Conservation (phyloP, 2,329 filamentous ascomycete species). For the Sarocladium strictum region DNA sequence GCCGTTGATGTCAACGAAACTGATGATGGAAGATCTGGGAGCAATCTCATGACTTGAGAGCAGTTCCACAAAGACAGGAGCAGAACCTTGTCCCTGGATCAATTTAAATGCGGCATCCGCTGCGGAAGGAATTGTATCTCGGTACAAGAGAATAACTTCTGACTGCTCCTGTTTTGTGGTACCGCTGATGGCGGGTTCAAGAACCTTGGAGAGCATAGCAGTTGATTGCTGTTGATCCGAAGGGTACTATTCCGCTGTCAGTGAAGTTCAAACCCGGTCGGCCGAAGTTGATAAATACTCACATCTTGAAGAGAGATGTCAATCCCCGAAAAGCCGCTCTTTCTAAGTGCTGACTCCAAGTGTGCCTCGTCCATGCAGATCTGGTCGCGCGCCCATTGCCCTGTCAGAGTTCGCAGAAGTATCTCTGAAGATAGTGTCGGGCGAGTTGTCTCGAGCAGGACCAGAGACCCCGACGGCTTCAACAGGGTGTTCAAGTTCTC, state of each 20-base stretch:
- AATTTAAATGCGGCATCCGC: not conserved
- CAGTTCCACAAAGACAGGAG: not conserved
- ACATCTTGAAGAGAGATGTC: slow-evolving; percentile 4
- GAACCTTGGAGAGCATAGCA: not conserved
- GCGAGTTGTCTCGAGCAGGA: slow-evolving; percentile 15
- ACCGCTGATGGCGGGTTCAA: not conserved
- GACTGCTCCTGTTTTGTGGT: not conserved
- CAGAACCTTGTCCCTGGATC: not conserved
- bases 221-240: not conserved
- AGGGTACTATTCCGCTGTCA: not conserved
- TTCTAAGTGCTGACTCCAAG: slow-evolving; percentile 1
- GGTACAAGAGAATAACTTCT: not conserved
- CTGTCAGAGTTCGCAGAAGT: not conserved
- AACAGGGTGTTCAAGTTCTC: slow-evolving; percentile 18
- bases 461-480: slow-evolving; percentile 17
- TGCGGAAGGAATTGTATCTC: not conserved
- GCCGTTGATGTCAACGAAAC: slow-evolving; percentile 1
- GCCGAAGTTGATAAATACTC: not conserved
- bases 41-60: not conserved
- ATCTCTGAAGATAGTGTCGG: slow-evolving; percentile 4
- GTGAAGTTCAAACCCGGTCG: not conserved
- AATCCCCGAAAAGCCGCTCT: slow-evolving; percentile 8
- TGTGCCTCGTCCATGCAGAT: not conserved
- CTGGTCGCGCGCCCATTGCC: slow-evolving; percentile 20
- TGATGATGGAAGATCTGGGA: slow-evolving; percentile 2